Evolutionary conservation across 345 rosid species (phyloP), one percentile per base, ranked within the genome.

Genomic region (Eucalyptus lansdowneana): DNA sequence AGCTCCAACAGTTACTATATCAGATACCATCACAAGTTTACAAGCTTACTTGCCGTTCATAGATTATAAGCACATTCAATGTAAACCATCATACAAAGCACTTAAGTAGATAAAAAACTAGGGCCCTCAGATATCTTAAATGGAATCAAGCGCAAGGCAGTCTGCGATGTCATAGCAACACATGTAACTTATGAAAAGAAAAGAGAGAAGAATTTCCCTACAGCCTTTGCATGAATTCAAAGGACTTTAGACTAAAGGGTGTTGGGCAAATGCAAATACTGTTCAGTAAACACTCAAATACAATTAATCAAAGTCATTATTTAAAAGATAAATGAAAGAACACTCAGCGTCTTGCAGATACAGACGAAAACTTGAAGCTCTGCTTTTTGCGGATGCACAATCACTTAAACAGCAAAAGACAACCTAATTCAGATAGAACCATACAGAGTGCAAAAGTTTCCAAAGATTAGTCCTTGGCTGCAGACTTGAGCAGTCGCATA

Each of bases 321-420:
- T 97, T 99, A 97, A 92, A 97, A 97, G 50, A 96, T 94, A 83
- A 96, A 94, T 56, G 98, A 97, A 89, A 96, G 95, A 19, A 96
- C 97, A 29, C 98, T 97, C 83, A 91, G 94, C 83, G 95, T 92
- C 83, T 94, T 94, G 91, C 96, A 99, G 90, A 96, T 97, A 47
- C 93, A 80, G 91, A 94, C 95, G 86, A 76, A 40, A 76, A 76
- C 9, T 93, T 93, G 69, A 93, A 94, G 27, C 94, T 94, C 90
- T 94, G 89, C 90, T 94, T 94, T 91, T 97, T 99, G 15, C 96
- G 94, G 92, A 96, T 76, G 24, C 47, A 21, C 83, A 76, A 11
- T 76, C 9, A 21, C 45, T 37, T 21, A 40, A 76, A 2, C 83
- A 76, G 83, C 45, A 6, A 76, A 21, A 76, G 47, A 21, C 27